Evolutionary conservation across 1,284 basidiomycete species (phyloP).

Genomic region (Heterobasidion irregulare): DNA sequence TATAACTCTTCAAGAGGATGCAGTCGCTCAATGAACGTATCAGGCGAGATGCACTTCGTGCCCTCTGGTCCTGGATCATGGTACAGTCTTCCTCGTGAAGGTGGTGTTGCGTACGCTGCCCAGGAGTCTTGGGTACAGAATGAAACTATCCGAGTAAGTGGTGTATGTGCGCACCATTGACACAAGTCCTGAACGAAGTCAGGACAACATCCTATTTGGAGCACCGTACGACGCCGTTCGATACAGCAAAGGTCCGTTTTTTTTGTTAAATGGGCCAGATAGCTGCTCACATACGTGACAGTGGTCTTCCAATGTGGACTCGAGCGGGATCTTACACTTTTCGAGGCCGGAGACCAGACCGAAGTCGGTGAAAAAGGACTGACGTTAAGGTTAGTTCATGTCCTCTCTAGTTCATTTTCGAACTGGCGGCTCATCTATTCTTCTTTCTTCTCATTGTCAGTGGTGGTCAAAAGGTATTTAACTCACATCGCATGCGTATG

Average conservation of each 20-base stretch:
- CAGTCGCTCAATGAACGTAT: background rate
- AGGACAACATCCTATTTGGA: slow-evolving; percentile 39
- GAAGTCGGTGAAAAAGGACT: slow-evolving; percentile 65
- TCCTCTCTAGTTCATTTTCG: slow-evolving; percentile 9
- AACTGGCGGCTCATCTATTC: background rate
- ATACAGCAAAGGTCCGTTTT: slow-evolving; percentile 32
- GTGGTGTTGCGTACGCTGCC: slow-evolving; percentile 66
- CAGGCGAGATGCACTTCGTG: slow-evolving; percentile 57
- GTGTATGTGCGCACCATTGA: too few relatives aligned
- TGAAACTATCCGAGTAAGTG: slow-evolving; percentile 32
- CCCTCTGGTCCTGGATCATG: slow-evolving; percentile 45
- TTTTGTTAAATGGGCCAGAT: slow-evolving; percentile 13
- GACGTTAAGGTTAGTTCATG: slow-evolving; percentile 32
- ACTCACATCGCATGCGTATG: background rate
- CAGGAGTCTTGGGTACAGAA: slow-evolving; percentile 75
- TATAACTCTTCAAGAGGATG: slow-evolving; percentile 2
- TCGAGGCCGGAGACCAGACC: slow-evolving; percentile 67
- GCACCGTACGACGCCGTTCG: slow-evolving; percentile 31
- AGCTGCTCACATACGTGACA: slow-evolving; percentile 26
- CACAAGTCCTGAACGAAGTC: background rate
- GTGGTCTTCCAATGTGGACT: slow-evolving; percentile 60
- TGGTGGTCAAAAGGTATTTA: slow-evolving; percentile 57
- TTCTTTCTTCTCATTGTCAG: slow-evolving; percentile 21
- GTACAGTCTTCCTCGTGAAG: slow-evolving; percentile 57
- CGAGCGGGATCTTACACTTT: slow-evolving; percentile 52